A percentile compares a stretch with the other conserved stretches of the same genome.
phyloP scores from a whole-genome alignment of 2,329 filamentous ascomycete species.

The Fusarium sp. region DNA sequence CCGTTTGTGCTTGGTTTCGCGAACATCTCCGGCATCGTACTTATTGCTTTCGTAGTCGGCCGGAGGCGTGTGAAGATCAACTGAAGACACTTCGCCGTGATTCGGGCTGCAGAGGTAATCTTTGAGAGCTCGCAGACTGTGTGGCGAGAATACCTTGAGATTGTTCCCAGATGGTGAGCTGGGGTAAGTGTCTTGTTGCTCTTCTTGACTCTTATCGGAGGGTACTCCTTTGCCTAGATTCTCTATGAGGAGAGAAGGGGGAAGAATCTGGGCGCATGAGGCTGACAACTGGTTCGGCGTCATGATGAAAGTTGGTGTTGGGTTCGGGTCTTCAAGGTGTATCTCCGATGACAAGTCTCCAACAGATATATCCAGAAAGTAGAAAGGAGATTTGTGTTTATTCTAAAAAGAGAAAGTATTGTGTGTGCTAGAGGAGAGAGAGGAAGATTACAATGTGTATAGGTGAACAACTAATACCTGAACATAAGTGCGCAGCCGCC shows the following conservation, averaged over 20 bases:
- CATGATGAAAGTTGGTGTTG: conserved; percentile 1
- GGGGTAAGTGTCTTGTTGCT: not conserved
- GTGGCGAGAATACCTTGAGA: not conserved
- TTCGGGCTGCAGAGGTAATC: conserved; percentile 1
- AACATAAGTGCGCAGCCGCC: not conserved
- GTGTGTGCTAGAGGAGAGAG: not conserved
- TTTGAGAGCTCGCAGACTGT: not conserved
- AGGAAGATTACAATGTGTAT: not conserved
- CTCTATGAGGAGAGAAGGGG: conserved; percentile 29
- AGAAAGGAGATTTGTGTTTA: not conserved
- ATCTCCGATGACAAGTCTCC: not conserved
- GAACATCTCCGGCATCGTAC: not conserved
- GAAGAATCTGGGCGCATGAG: conserved; percentile 12
- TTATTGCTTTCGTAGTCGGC: not conserved
- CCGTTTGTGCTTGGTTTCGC: not conserved
- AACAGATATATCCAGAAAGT: not conserved
- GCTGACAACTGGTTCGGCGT: conserved; percentile 2
- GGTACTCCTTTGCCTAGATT: not conserved
- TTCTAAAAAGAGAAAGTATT: not conserved
- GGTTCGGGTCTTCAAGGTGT: not conserved
- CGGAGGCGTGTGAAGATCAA: conserved; percentile 25
- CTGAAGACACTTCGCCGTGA: conserved; percentile 4
- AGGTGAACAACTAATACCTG: not conserved
- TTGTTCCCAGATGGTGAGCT: not conserved
- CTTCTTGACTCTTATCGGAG: not conserved